Conservation (phyloP, 2,329 filamentous ascomycete genomes). For the Alternaria brassicae region DNA sequence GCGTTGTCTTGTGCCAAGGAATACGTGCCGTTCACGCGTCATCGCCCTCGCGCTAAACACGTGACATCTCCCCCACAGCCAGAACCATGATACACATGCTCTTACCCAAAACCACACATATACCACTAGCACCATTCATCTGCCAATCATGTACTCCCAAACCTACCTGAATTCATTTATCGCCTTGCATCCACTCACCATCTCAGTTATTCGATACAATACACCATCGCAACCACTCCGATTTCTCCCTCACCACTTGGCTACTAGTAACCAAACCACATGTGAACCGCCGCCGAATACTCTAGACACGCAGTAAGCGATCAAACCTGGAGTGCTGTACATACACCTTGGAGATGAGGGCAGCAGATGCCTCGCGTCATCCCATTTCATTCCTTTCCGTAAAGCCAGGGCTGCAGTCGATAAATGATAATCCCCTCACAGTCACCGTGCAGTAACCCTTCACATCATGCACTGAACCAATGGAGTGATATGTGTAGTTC, state of each 20-base stretch:
- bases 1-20: slow-evolving; percentile 19
- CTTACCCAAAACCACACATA: slow-evolving; percentile 4
- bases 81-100: slow-evolving; percentile 3
- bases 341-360: neutral
- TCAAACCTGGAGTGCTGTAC: neutral
- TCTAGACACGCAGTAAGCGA: neutral
- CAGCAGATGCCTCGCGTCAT: slow-evolving; percentile 11
- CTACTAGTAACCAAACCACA: neutral
- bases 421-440: neutral
- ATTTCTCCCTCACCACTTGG: slow-evolving; percentile 3
- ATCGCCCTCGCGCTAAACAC: slow-evolving; percentile 12
- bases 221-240: neutral
- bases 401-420: neutral
- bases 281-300: slow-evolving; percentile 5
- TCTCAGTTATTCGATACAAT: neutral
- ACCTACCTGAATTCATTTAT: neutral
- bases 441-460: neutral
- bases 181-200: neutral
- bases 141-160: slow-evolving; percentile 1
- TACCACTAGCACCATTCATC: neutral
- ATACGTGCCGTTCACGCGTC: slow-evolving; percentile 14
- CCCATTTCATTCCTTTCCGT: neutral
- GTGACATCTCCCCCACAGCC: slow-evolving; percentile 2
- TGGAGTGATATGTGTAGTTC: neutral
- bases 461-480: neutral